Percentiles rank a stretch among this genome's conserved stretches.
phyloP scores from a whole-genome alignment of 1,284 basidiomycete species.

The Cutaneotrichosporon arboriforme region DNA sequence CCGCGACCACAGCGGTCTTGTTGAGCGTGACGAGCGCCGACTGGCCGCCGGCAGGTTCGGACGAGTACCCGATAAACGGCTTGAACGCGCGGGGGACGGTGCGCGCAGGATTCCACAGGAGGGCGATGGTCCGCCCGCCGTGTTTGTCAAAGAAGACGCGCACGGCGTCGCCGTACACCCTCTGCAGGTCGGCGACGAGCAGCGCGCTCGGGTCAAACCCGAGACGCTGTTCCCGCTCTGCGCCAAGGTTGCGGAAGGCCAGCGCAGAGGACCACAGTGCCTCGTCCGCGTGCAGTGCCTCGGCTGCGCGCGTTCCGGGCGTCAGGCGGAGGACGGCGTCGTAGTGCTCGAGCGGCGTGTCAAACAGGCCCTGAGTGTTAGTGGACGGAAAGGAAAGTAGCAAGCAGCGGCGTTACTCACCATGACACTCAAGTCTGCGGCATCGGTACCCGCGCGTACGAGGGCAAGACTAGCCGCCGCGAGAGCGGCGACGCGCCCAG shows the following conservation, averaged over 20 bases:
- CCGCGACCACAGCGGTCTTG: conserved; percentile 61
- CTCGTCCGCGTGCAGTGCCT: conserved; percentile 52
- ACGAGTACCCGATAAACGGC: conserved; percentile 73
- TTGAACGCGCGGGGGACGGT: conserved; percentile 59
- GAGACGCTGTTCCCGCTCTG: conserved; percentile 8
- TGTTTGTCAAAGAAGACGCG: conserved; percentile 79
- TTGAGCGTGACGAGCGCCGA: conserved; percentile 65
- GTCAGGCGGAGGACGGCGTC: conserved; percentile 78
- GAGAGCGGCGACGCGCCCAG: conserved; percentile 62
- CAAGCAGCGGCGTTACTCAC: conserved; percentile 16
- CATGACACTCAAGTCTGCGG: conserved; percentile 28
- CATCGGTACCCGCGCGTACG: conserved; percentile 26
- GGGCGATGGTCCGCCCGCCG: conserved; percentile 75
- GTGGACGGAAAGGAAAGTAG: neutral
- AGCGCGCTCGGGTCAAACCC: conserved; percentile 70
- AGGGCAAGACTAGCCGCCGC: conserved; percentile 64
- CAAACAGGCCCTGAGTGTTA: conserved; percentile 57
- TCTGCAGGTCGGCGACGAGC: conserved; percentile 62
- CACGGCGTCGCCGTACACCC: conserved; percentile 70
- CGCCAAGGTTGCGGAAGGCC: conserved; percentile 29
- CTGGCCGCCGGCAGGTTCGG: conserved; percentile 48
- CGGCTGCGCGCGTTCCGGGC: conserved; percentile 61
- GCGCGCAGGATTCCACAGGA: conserved; percentile 70
- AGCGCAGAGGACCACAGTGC: conserved; percentile 29
- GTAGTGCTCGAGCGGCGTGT: conserved; percentile 76